A percentile compares a stretch with the other conserved stretches of the same genome.
Evolutionary conservation across 163 green algal genomes (phyloP).

Genomic region (Chlorella variabilis): DNA sequence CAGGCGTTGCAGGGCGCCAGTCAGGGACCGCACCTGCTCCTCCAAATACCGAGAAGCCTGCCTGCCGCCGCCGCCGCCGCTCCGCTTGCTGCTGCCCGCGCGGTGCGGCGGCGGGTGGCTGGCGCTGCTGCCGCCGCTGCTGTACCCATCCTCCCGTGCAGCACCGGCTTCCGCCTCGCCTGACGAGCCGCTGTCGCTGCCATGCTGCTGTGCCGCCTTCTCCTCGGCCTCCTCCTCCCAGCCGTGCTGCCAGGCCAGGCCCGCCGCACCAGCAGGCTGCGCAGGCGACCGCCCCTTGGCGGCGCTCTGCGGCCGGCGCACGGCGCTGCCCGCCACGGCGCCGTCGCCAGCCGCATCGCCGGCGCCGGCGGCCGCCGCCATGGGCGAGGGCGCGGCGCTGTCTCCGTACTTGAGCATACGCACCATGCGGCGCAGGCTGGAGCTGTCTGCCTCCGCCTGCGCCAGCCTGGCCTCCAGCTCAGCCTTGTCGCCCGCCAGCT

Average conservation of each 20-base stretch:
- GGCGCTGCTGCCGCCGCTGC: not conserved
- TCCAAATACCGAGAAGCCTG: conserved; percentile 9
- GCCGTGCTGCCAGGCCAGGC: too few species aligned
- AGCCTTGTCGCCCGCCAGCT: conserved; percentile 11
- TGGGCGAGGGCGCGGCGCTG: conserved; percentile 15
- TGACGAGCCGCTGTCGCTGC: conserved; percentile 32
- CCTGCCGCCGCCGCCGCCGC: not conserved
- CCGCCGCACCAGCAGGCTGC: not conserved
- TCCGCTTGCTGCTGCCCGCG: not conserved
- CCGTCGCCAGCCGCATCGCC: not conserved
- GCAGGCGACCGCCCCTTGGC: not conserved
- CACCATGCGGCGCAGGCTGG: conserved; percentile 37
- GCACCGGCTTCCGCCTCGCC: not conserved
- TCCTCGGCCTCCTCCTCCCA: not conserved
- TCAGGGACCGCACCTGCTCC: conserved; percentile 37
- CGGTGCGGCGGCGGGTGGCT: not conserved
- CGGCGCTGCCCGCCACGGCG: not conserved
- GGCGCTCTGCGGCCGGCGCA: not conserved
- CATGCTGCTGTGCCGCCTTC: not conserved
- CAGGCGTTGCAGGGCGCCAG: conserved; percentile 7
- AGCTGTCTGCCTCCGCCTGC: not conserved
- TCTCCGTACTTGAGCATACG: conserved; percentile 10
- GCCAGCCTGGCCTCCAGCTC: conserved; percentile 1
- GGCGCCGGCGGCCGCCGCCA: not conserved
- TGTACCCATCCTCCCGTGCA: not conserved